These are phyloP conservation scores for Parafenestella ontariensis DNA, from an alignment of 2,329 filamentous ascomycete genomes.

Conservation along the genomic window DNA sequence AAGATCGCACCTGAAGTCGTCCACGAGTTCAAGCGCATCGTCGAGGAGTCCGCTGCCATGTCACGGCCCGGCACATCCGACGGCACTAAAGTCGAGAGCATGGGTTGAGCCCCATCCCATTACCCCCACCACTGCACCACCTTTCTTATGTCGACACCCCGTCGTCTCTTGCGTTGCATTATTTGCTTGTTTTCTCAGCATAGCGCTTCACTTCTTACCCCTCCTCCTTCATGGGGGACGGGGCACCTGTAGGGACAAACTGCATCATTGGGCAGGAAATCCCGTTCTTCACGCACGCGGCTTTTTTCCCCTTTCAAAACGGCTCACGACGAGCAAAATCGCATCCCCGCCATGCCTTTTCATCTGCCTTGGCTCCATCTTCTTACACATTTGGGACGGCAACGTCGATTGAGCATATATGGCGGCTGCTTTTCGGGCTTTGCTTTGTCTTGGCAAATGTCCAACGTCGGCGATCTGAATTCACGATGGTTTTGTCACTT, in stretches of 20 bases:
- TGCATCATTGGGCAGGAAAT: conserved; percentile 46
- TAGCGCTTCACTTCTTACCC: conserved; percentile 44
- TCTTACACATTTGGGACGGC: conserved; percentile 41
- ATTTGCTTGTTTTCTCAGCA: conserved; percentile 33
- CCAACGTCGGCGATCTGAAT: conserved; percentile 18
- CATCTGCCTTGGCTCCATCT: conserved; percentile 28
- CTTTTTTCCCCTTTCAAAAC: conserved; percentile 10
- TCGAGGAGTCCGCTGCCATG: conserved; percentile 70
- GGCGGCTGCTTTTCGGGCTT: conserved; percentile 32
- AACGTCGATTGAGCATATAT: conserved; percentile 43
- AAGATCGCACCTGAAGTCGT: conserved; percentile 93
- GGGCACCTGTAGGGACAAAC: conserved; percentile 40
- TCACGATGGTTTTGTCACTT: conserved; percentile 17
- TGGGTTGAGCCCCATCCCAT: conserved; percentile 24
- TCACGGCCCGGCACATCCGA: conserved; percentile 45
- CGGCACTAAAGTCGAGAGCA: conserved; percentile 40
- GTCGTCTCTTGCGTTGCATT: conserved; percentile 36
- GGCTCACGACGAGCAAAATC: conserved; percentile 32
- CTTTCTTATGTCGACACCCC: conserved; percentile 28
- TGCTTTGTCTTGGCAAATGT: too few relatives aligned
- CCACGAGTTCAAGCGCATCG: conserved; percentile 88
- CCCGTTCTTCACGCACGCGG: conserved; percentile 29
- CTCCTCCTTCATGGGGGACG: conserved; percentile 5
- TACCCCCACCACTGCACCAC: conserved; percentile 6
- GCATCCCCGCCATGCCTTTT: conserved; percentile 30